phyloP scores from a whole-genome alignment of 345 rosid genomes.

The Raphanus sativus region DNA sequence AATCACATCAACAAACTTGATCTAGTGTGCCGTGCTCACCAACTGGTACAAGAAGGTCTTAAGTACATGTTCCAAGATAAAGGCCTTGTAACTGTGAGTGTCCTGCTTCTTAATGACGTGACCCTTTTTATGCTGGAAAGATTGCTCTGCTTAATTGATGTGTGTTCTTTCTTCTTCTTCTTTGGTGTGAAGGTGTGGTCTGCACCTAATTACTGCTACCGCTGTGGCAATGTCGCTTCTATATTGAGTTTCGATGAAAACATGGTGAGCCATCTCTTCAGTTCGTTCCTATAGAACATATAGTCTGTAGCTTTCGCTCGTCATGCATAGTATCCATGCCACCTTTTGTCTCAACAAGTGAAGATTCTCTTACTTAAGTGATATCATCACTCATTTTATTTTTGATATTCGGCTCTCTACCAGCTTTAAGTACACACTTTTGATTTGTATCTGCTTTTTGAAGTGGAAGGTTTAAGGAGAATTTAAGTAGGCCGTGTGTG shows the following conservation, averaged over 20 bases:
- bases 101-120: conserved; percentile 5
- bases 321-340: neutral
- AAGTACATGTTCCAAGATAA: conserved; percentile 99
- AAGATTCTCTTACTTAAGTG: too few relatives aligned
- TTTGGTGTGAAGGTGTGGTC: conserved; percentile 82
- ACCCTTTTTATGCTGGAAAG: neutral
- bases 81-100: conserved; percentile 94
- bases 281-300: neutral
- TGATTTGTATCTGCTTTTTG: neutral
- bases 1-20: conserved; percentile 92
- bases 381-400: neutral
- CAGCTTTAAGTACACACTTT: neutral
- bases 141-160: conserved; percentile 1
- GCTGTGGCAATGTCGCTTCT: conserved; percentile 99
- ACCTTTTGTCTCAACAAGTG: neutral
- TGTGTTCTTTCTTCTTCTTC: neutral
- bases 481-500: neutral
- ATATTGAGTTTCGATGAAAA: conserved; percentile 95
- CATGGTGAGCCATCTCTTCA: conserved; percentile 60
- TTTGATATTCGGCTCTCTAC: neutral
- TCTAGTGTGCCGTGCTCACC: conserved; percentile 98
- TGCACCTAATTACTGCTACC: conserved; percentile 97
- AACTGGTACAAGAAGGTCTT: conserved; percentile 99
- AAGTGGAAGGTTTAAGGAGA: neutral
- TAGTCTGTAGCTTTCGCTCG: neutral